phyloP scores from a whole-genome alignment of 768 basidiomycete genomes.

The Clitopilus passeckerianus region DNA sequence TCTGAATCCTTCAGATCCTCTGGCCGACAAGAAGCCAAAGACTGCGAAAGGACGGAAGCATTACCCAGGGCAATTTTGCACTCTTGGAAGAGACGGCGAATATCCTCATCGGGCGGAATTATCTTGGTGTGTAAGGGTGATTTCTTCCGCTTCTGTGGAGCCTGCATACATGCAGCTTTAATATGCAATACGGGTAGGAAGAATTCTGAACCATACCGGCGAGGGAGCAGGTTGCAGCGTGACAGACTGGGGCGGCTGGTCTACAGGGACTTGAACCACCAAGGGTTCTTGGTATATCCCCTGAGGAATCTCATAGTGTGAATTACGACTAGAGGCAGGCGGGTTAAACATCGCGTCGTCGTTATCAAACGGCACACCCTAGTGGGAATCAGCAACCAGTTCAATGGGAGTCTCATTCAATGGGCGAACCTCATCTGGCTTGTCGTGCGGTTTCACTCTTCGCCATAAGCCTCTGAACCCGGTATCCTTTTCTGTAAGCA shows the following conservation, averaged over 20 bases:
- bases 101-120: conserved; percentile 81
- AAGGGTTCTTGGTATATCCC: conserved; percentile 32
- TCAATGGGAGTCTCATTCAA: background rate
- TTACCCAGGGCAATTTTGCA: conserved; percentile 83
- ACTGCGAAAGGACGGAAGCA: conserved; percentile 67
- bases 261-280: conserved; percentile 17
- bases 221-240: conserved; percentile 17
- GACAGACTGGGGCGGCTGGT: conserved; percentile 4
- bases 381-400: background rate
- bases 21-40: conserved; percentile 63
- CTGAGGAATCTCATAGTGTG: conserved; percentile 31
- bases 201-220: conserved; percentile 12
- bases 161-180: conserved; percentile 10
- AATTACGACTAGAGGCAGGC: conserved; percentile 35
- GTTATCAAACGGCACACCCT: conserved; percentile 75
- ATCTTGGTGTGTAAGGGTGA: conserved; percentile 33
- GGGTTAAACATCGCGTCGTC: conserved; percentile 81
- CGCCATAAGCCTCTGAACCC: conserved; percentile 73
- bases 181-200: conserved; percentile 3
- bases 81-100: conserved; percentile 77
- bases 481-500: conserved; percentile 28
- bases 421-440: conserved; percentile 66
- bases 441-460: conserved; percentile 72
- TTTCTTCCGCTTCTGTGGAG: conserved; percentile 29
- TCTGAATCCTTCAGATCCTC: conserved; percentile 61